These are phyloP conservation scores for Wilcoxina mikolae DNA, from an alignment of 495 filamentous ascomycete genomes.

Conservation along the genomic window DNA sequence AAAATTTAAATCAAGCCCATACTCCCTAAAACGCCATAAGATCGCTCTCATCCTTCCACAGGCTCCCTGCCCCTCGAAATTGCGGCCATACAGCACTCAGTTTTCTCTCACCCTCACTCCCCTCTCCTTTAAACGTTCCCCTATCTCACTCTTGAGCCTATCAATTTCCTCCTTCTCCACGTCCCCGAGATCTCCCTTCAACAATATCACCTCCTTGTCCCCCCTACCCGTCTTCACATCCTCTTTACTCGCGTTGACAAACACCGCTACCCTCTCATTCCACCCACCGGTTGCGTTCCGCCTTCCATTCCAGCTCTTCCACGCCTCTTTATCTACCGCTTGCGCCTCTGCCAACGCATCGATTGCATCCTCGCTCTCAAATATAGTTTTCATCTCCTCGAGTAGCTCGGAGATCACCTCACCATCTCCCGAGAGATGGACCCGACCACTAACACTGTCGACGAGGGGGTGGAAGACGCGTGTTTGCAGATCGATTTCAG, in stretches of 20 bases:
- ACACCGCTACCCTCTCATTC: conserved; percentile 1
- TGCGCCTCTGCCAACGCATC: background rate
- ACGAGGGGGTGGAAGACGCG: conserved; percentile 10
- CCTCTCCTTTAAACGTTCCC: conserved; percentile 2
- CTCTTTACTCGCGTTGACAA: conserved; percentile 2
- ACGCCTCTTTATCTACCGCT: conserved; percentile 3
- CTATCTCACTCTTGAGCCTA: background rate
- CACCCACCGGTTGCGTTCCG: conserved; percentile 1
- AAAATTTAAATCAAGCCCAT: background rate
- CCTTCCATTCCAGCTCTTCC: conserved; percentile 5
- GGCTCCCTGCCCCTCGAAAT: background rate
- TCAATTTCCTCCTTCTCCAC: background rate
- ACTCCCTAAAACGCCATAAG: background rate
- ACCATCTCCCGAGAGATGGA: background rate
- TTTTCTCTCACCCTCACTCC: conserved; percentile 3
- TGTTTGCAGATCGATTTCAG: background rate
- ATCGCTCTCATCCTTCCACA: background rate
- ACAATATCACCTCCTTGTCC: background rate
- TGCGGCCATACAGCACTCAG: background rate
- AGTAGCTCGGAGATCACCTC: background rate
- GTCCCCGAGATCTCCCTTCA: background rate
- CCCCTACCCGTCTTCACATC: background rate
- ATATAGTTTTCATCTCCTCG: conserved; percentile 1
- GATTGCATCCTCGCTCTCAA: conserved; percentile 3
- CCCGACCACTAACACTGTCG: background rate